phyloP scores from a whole-genome alignment of 1,284 basidiomycete species.

The Microbotryum silenes-acaulis region DNA sequence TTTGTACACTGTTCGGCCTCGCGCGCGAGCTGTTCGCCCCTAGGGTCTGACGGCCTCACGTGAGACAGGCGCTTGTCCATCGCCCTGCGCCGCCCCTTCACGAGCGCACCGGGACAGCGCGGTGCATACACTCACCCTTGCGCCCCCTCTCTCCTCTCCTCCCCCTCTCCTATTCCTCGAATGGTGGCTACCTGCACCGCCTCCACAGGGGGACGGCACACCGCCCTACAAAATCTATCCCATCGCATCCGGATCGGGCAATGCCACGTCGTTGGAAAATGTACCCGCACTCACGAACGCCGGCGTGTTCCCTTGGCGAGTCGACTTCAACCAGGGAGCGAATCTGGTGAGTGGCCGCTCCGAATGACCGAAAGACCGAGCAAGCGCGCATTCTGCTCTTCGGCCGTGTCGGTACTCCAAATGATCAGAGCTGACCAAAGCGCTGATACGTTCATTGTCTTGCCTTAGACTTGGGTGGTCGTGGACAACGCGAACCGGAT shows the following conservation, averaged over 20 bases:
- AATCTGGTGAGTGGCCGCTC: conserved; percentile 15
- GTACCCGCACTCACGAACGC: conserved; percentile 1
- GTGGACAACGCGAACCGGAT: background rate
- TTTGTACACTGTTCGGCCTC: background rate
- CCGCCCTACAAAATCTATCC: conserved; percentile 15
- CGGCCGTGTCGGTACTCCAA: no score
- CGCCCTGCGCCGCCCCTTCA: no score
- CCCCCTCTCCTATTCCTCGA: background rate
- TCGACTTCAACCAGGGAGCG: conserved; percentile 16
- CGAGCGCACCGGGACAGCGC: background rate
- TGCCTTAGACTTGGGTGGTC: background rate
- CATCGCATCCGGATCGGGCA: conserved; percentile 6
- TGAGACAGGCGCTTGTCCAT: no score
- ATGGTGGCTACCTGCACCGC: background rate
- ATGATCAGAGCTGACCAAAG: no score
- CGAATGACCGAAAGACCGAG: no score
- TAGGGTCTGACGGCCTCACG: no score
- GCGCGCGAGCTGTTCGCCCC: background rate
- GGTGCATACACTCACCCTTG: background rate
- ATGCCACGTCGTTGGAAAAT: conserved; percentile 7
- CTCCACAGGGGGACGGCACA: conserved; percentile 13
- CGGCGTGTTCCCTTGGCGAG: conserved; percentile 1
- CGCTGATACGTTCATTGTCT: no score
- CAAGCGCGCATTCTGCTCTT: no score
- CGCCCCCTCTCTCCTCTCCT: background rate